Conservation (phyloP, 331 rosid genomes). For the Ulmus americana region DNA sequence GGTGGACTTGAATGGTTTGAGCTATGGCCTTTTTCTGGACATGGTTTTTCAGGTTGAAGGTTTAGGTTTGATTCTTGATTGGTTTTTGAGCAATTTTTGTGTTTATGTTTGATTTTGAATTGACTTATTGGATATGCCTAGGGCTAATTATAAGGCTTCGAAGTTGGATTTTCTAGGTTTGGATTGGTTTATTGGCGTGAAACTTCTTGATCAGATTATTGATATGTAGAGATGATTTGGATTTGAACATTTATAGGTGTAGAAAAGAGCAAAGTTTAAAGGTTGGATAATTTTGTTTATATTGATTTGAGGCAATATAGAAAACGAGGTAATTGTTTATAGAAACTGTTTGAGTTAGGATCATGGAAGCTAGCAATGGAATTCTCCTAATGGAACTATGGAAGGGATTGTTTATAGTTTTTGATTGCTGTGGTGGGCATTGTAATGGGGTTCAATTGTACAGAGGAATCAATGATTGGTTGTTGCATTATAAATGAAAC, state of each 20-base stretch:
- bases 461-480: not conserved
- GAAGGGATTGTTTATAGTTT: not conserved
- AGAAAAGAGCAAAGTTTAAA: not conserved
- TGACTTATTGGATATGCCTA: not conserved
- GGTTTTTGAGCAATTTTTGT: slow-evolving; percentile 2
- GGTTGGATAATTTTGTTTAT: not conserved
- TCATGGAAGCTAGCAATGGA: not conserved
- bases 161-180: not conserved
- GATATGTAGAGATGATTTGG: not conserved
- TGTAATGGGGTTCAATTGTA: not conserved
- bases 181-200: not conserved
- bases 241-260: not conserved
- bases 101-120: slow-evolving; percentile 7
- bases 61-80: not conserved
- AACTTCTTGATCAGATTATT: not conserved
- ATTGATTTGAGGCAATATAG: not conserved
- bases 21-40: not conserved
- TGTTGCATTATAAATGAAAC: not conserved
- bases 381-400: not conserved
- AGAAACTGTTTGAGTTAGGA: not conserved
- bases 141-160: not conserved
- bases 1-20: not conserved
- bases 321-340: not conserved
- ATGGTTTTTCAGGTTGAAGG: too few species aligned
- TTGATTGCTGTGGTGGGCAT: not conserved